phyloP scores from a whole-genome alignment of 148 eudicot genomes.

The Heliosperma pusillum region DNA sequence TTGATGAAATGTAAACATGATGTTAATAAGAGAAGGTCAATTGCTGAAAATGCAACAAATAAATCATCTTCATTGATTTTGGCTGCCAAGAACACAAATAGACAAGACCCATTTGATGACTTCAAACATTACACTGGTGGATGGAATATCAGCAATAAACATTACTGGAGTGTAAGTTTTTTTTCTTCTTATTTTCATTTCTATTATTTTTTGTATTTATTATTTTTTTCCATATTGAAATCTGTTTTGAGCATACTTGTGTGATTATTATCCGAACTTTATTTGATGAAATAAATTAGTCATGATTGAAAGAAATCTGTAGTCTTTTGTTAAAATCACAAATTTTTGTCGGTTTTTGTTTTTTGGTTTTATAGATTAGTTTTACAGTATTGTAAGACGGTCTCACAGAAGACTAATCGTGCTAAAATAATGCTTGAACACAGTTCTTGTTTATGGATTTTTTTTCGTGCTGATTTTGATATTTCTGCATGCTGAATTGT shows the following conservation, averaged over 20 bases:
- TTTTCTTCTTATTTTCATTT: neutral
- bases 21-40: constrained; percentile 17
- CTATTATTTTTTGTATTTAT: neutral
- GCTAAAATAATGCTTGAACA: neutral
- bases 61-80: constrained; percentile 30
- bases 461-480: neutral
- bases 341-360: too few relatives aligned
- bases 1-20: constrained; percentile 2
- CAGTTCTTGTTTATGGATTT: neutral
- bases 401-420: too few relatives aligned
- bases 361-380: too few relatives aligned
- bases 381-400: too few relatives aligned
- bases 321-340: too few relatives aligned
- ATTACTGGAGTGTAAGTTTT: constrained; percentile 50
- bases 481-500: neutral
- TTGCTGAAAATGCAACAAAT: constrained; percentile 26
- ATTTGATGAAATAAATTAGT: too few relatives aligned
- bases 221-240: neutral
- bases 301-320: too few relatives aligned
- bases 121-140: constrained; percentile 50
- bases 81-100: constrained; percentile 50
- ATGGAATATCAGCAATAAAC: constrained; percentile 55
- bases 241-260: neutral
- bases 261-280: neutral
- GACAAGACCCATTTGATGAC: constrained; percentile 46